A percentile compares a stretch with the other conserved stretches of the same genome.
Evolutionary conservation across 2,329 filamentous ascomycete species (phyloP).

Genomic region (Acrocalymma vagum): DNA sequence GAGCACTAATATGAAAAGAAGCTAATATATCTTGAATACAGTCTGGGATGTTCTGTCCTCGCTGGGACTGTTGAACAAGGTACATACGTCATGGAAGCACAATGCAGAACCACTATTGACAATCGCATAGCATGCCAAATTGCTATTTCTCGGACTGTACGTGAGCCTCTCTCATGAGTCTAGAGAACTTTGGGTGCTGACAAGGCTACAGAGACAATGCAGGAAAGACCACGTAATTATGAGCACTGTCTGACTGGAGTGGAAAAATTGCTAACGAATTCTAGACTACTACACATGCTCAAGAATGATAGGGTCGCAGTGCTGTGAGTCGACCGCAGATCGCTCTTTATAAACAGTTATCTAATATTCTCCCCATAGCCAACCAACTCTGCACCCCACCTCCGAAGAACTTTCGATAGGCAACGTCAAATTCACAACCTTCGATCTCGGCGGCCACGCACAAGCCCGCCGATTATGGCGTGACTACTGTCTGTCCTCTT

Average conservation of each 20-base stretch:
- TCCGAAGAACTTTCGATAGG: conserved; percentile 66
- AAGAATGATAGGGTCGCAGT: conserved; percentile 91
- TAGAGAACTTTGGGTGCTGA: conserved; percentile 21
- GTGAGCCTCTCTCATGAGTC: conserved; percentile 1
- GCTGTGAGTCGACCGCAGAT: conserved; percentile 64
- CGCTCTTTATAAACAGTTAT: neutral
- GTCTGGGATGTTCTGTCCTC: conserved; percentile 91
- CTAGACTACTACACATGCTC: conserved; percentile 82
- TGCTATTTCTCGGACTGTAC: conserved; percentile 76
- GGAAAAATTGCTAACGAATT: conserved; percentile 15
- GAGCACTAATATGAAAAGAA: neutral
- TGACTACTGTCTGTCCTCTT: conserved; percentile 42
- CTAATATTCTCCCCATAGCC: conserved; percentile 18
- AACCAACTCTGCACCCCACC: conserved; percentile 61
- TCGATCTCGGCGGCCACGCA: conserved; percentile 67
- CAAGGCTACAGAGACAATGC: conserved; percentile 91
- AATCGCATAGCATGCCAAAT: conserved; percentile 66
- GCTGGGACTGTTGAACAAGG: conserved; percentile 87
- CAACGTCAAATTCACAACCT: conserved; percentile 85
- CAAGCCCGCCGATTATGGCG: conserved; percentile 51
- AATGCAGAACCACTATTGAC: conserved; percentile 12
- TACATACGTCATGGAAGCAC: conserved; percentile 11
- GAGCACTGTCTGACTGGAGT: conserved; percentile 1
- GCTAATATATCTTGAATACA: conserved; percentile 45
- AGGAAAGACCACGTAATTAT: conserved; percentile 90